Evolutionary conservation across 208 protist species (phyloP).

Genomic region (Leishmania turanica): DNA sequence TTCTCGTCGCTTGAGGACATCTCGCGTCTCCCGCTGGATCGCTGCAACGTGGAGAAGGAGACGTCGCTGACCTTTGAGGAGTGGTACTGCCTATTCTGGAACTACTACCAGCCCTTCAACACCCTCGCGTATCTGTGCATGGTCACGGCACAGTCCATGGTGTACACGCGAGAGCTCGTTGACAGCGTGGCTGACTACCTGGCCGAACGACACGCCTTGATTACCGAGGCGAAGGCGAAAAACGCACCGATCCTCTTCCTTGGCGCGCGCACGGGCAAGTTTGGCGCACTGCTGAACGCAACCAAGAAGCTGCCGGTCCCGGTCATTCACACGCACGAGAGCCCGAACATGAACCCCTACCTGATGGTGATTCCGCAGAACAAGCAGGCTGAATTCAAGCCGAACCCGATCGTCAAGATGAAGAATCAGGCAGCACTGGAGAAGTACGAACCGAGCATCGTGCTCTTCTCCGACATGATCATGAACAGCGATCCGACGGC

Average conservation of each 20-base stretch:
- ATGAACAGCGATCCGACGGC: conserved; percentile 77
- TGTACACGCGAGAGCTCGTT: conserved; percentile 76
- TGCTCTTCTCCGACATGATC: conserved; percentile 86
- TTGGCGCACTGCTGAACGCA: conserved; percentile 76
- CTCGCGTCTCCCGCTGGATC: conserved; percentile 80
- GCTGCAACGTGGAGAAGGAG: conserved; percentile 68
- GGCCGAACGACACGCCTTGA: conserved; percentile 66
- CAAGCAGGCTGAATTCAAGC: conserved; percentile 85
- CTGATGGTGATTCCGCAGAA: conserved; percentile 80
- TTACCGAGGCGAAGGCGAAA: conserved; percentile 61
- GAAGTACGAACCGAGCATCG: conserved; percentile 88
- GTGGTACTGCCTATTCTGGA: conserved; percentile 91
- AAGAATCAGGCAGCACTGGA: conserved; percentile 80
- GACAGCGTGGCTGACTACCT: conserved; percentile 80
- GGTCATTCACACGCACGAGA: conserved; percentile 81
- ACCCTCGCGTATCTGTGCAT: conserved; percentile 77
- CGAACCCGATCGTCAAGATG: conserved; percentile 80
- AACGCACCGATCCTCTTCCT: conserved; percentile 87
- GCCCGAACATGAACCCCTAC: conserved; percentile 87
- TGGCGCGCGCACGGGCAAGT: conserved; percentile 72
- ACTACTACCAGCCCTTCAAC: conserved; percentile 88
- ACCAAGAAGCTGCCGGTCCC: conserved; percentile 81
- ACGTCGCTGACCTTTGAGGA: conserved; percentile 75
- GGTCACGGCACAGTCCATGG: conserved; percentile 73
- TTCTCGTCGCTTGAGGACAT: conserved; percentile 85